Evolutionary conservation across 495 filamentous ascomycete genomes (phyloP).

Genomic region (Penicillium canescens): DNA sequence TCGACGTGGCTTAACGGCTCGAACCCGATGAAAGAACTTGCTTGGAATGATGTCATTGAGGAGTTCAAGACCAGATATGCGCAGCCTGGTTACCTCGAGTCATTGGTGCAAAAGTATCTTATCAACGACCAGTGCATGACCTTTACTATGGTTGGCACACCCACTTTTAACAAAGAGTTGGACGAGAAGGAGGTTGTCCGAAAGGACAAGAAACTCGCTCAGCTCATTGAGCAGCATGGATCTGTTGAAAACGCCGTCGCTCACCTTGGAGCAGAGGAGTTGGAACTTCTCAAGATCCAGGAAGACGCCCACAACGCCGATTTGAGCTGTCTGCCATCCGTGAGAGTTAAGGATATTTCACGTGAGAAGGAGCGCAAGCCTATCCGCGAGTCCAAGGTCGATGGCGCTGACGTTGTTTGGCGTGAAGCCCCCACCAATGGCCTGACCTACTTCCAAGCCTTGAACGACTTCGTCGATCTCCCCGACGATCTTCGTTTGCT

Average conservation of each 20-base stretch:
- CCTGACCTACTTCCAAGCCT: slow-evolving; percentile 90
- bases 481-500: slow-evolving; percentile 83
- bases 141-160: slow-evolving; percentile 91
- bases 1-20: slow-evolving; percentile 93
- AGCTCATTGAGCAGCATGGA: slow-evolving; percentile 67
- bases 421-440: slow-evolving; percentile 92
- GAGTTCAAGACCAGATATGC: slow-evolving; percentile 74
- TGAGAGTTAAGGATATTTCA: slow-evolving; percentile 86
- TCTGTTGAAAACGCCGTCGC: slow-evolving; percentile 67
- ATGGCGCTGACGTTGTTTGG: slow-evolving; percentile 78
- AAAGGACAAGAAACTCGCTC: slow-evolving; percentile 66
- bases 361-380: slow-evolving; percentile 70
- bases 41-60: slow-evolving; percentile 83
- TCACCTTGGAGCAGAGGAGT: slow-evolving; percentile 70
- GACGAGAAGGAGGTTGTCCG: slow-evolving; percentile 74
- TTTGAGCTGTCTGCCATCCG: slow-evolving; percentile 81
- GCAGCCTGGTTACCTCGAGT: slow-evolving; percentile 77
- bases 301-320: slow-evolving; percentile 78
- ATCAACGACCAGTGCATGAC: slow-evolving; percentile 82
- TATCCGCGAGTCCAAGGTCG: slow-evolving; percentile 65
- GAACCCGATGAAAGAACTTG: slow-evolving; percentile 85
- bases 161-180: slow-evolving; percentile 69
- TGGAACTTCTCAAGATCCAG: slow-evolving; percentile 80
- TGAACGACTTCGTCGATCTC: slow-evolving; percentile 75
- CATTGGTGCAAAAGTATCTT: slow-evolving; percentile 84